Evolutionary conservation across 192 early-diverging fungal species (phyloP).

Genomic region (Umbelopsis ramanniana): DNA sequence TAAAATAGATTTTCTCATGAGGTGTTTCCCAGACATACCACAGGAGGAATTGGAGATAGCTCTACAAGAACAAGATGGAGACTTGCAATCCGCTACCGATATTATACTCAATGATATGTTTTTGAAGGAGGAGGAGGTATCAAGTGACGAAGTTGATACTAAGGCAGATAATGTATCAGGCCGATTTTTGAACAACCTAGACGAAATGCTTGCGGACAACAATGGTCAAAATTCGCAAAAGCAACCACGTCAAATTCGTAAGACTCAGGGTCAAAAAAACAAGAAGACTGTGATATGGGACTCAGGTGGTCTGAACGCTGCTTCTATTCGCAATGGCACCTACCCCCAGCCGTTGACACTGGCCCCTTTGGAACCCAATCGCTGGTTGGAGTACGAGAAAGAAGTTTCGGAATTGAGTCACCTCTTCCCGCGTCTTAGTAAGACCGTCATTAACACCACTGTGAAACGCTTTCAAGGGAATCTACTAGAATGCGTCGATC

Average conservation of each 20-base stretch:
- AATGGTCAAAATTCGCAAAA: conserved; percentile 9
- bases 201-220: neutral
- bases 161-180: neutral
- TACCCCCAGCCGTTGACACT: neutral
- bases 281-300: conserved; percentile 24
- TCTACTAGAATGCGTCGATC: conserved; percentile 23
- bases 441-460: neutral
- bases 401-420: conserved; percentile 1
- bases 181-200: neutral
- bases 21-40: conserved; percentile 28
- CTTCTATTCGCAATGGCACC: neutral
- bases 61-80: neutral
- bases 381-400: conserved; percentile 33
- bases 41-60: conserved; percentile 1
- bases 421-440: conserved; percentile 25
- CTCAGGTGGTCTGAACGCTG: conserved; percentile 13
- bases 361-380: conserved; percentile 25
- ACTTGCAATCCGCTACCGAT: conserved; percentile 27
- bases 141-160: neutral
- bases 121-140: neutral
- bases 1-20: conserved; percentile 26
- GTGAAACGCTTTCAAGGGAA: conserved; percentile 31
- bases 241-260: neutral
- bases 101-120: conserved; percentile 18
- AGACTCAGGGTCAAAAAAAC: neutral